Base-by-base conservation (phyloP, 495 filamentous ascomycete genomes). In the Neurospora sp. region DNA sequence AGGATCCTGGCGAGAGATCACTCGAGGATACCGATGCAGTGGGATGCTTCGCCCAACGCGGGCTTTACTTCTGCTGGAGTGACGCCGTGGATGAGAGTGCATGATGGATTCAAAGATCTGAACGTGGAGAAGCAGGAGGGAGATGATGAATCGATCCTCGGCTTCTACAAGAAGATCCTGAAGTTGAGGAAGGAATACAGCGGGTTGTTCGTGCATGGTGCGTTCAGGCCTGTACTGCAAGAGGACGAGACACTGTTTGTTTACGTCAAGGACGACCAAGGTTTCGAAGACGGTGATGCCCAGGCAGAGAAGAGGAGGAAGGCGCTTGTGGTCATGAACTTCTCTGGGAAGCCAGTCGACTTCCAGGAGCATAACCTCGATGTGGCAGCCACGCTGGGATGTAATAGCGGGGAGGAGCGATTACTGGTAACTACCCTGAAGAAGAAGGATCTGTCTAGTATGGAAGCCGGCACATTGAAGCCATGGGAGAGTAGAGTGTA, bases 11-110 rank as follows among this genome's bases (percentile, higher is more conserved):
- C 87, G 0, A 84, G 90, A n/a, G 90, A 92, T 73, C 84, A 92
- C 75, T 84, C 88, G 4, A 82, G 90, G 10, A 79, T 86, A 12
- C 90, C 90, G 0, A 89, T 92, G 84, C 89, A 89, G 70, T 92
- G 89, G 90, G 81, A 86, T 74, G 78, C 72, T 4, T 80, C 81
- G 0, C 75, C 78, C 1, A 85, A 92, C 73, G 88, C 82, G 0
- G 90, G 90, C 5, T 89, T 88, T 72, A 79, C 79, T 16, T 77
- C 81, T 39, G 78, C 75, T 18, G 37, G 70, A 16, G 72, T 54
- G 39, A 77, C 75, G 39, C 85, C 88, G 1, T 89, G 87, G 87
- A 89, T 88, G 85, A 75, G 82, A n/a, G 80, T 83, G 3, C 82
- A 87, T 74, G 83, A 87, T 41, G 75, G 83, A 18, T 83, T 82